Conservation (phyloP, 345 rosid genomes). For the Rhizophora apiculata region DNA sequence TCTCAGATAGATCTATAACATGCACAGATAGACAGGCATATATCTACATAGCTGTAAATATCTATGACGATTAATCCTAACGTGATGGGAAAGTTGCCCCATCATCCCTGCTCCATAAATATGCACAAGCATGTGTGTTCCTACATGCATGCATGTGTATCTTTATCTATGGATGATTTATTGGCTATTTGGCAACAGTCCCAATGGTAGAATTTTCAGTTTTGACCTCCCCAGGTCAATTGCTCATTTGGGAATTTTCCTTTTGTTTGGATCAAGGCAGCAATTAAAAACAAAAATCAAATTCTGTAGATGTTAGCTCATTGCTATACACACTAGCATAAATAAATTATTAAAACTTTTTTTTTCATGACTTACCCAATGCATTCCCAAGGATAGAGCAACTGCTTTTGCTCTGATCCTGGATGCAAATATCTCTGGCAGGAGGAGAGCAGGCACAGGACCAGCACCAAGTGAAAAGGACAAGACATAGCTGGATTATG, state of each 20-base stretch:
- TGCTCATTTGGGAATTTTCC: neutral
- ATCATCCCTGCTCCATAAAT: neutral
- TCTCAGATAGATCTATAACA: neutral
- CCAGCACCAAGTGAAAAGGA: slow-evolving; percentile 99
- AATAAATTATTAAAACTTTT: neutral
- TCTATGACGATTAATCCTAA: neutral
- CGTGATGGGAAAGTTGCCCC: neutral
- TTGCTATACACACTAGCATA: neutral
- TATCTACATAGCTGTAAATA: neutral
- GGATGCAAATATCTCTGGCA: slow-evolving; percentile 92
- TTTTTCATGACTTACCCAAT: slow-evolving; percentile 63
- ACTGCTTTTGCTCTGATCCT: slow-evolving; percentile 98
- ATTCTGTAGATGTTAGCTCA: neutral
- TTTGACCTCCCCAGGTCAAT: neutral
- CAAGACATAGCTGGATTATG: slow-evolving; percentile 66
- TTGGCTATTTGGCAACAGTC: no score
- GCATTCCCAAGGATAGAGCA: slow-evolving; percentile 88
- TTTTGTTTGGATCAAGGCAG: neutral
- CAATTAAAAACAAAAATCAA: neutral
- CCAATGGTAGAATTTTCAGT: neutral
- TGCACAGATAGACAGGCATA: neutral
- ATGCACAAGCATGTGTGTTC: no score
- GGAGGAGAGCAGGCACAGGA: slow-evolving; percentile 98
- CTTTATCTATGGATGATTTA: no score
- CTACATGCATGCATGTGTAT: no score